Evolutionary conservation across 2,329 filamentous ascomycete species (phyloP), one percentile per base, ranked within the genome.

Genomic region (Spiromastix sp.): DNA sequence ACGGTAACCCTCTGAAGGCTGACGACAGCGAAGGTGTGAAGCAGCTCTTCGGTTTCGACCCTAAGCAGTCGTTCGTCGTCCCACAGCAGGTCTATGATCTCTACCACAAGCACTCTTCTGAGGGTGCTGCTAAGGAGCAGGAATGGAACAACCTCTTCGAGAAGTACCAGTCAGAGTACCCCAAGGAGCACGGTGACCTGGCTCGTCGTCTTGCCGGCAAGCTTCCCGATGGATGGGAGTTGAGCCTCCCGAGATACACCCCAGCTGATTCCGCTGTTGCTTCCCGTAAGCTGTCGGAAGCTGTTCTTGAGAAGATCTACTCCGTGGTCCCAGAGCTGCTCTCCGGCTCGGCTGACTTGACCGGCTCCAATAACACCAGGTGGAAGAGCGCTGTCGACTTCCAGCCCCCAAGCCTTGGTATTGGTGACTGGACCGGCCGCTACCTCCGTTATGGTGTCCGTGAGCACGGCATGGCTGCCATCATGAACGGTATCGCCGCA

Each of bases 361-460:
- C 91, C 60, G 85, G 85, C 59, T 96, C 91, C 60, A 98, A 98
- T 77, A 81, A 96, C 71, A 98, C 91, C 50, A 80, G 87, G 61
- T 95, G 87, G 86, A 98, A 96, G 82, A 75, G 78, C 37, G 89
- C 91, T 38, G 77, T 89, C 48, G 91, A 98, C 72, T 96, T 98
- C 80, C 91, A 98, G 73, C 85, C 87, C 46, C 84, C 85, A 41
- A 71, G 75, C 54, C 80, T 77, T 46, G 81, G 82, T 45, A 82
- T 98, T 52, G 91, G 91, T 57, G 79, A 89, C 66, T 94, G 85
- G 71, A 66, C 73, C 51, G 91, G 91, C 54, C 86, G 91, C 55
- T 98, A 98, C 64, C 73, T 68, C 45, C 62, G 65, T 47, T 68
- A 68, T 48, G 66, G 65, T 60, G 65, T 68, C 24, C 66, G 66